Evolutionary conservation across 1,139 yeast species (phyloP).

Genomic region (Scheffersomyces titani): DNA sequence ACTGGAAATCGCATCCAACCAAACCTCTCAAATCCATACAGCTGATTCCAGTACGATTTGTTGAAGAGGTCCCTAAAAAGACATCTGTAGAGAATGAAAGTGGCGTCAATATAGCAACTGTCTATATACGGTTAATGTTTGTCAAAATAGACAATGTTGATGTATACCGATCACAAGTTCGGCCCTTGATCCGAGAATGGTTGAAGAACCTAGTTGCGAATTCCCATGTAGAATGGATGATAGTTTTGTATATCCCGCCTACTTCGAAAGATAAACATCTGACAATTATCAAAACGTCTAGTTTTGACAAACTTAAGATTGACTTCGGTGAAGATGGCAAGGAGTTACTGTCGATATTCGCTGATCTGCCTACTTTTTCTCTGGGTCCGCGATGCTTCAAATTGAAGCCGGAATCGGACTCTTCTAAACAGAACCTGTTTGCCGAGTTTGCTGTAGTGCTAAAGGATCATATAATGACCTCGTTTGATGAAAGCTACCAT

Average conservation of each 20-base stretch:
- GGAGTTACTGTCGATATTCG: conserved; percentile 20
- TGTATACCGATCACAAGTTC: conserved; percentile 71
- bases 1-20: conserved; percentile 66
- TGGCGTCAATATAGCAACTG: conserved; percentile 13
- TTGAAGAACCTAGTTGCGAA: conserved; percentile 48
- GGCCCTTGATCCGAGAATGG: conserved; percentile 88
- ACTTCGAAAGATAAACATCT: conserved; percentile 46
- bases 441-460: conserved; percentile 44
- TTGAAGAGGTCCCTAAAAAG: conserved; percentile 58
- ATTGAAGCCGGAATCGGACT: conserved; percentile 38
- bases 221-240: conserved; percentile 59
- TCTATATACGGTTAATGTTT: conserved; percentile 68
- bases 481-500: conserved; percentile 55
- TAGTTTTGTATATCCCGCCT: conserved; percentile 55
- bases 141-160: conserved; percentile 69
- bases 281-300: conserved; percentile 50
- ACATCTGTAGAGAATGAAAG: background rate
- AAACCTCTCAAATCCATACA: conserved; percentile 70
- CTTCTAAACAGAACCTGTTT: conserved; percentile 50
- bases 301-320: conserved; percentile 61
- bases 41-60: conserved; percentile 55
- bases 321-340: conserved; percentile 62
- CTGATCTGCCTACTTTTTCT: conserved; percentile 6
- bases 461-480: conserved; percentile 53
- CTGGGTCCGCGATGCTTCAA: conserved; percentile 37